These are phyloP conservation scores for Cyclocybe aegerita DNA, from an alignment of 768 basidiomycete species.

Conservation along the genomic window DNA sequence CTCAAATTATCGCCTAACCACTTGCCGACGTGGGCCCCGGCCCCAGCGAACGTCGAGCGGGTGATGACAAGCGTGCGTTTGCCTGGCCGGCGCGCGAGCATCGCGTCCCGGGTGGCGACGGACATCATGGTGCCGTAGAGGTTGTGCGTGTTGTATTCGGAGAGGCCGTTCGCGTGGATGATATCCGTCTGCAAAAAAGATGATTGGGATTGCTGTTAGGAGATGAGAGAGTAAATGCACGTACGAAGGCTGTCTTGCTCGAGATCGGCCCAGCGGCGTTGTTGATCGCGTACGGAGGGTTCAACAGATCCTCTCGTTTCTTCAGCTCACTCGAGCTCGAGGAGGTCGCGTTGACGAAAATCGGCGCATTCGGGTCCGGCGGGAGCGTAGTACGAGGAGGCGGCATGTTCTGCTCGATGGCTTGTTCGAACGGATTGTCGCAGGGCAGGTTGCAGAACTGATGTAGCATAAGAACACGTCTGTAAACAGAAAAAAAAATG, in stretches of 20 bases:
- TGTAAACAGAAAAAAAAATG: neutral
- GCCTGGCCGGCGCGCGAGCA: slow-evolving; percentile 63
- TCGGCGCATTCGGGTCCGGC: slow-evolving; percentile 53
- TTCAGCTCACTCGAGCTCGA: slow-evolving; percentile 11
- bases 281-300: slow-evolving; percentile 59
- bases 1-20: slow-evolving; percentile 73
- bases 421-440: slow-evolving; percentile 58
- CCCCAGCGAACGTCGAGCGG: slow-evolving; percentile 72
- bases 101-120: slow-evolving; percentile 54
- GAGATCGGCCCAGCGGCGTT: slow-evolving; percentile 57
- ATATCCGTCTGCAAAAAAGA: slow-evolving; percentile 34
- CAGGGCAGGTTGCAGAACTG: slow-evolving; percentile 69
- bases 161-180: slow-evolving; percentile 54
- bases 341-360: slow-evolving; percentile 33
- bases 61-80: slow-evolving; percentile 65
- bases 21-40: slow-evolving; percentile 66
- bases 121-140: slow-evolving; percentile 77
- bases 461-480: neutral
- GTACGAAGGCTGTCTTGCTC: slow-evolving; percentile 52
- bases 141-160: slow-evolving; percentile 66
- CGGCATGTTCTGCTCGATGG: slow-evolving; percentile 49
- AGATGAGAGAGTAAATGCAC: slow-evolving; percentile 13
- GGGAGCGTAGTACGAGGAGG: slow-evolving; percentile 49
- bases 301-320: slow-evolving; percentile 34
- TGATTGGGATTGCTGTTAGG: neutral